Base-by-base conservation (phyloP, 139 green algal genomes). In the Tetratostichococcus sp. region DNA sequence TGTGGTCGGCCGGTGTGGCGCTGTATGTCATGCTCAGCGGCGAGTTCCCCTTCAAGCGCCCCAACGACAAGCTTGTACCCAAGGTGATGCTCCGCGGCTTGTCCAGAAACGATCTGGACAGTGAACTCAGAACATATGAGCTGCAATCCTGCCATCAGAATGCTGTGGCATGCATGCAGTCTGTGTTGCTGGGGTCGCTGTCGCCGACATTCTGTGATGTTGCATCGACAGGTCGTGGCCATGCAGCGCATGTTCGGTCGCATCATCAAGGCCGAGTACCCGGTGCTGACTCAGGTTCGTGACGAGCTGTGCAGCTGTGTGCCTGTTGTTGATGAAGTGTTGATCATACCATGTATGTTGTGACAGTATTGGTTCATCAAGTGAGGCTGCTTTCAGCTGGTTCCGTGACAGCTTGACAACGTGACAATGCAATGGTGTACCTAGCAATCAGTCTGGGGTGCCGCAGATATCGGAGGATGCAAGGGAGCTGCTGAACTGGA, bases 11-110 rank as follows among this genome's bases (percentile, higher is more conserved):
- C 21, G 86, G 87, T 23, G 92, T 97, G 32, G 90, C 89, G 74
- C 85, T 97, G 28, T 97, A 93, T 80, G 89, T 92, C n/a, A 96
- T 97, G 91, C 79, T 94, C 23, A 73, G 35, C 23, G 26, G 30
- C 23, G 25, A 25, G 35, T 62, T 62, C 50, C 50, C 50, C 14
- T 62, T 62, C 50, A 62, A 62, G 50, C 50, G 50, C 11, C 50
- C 50, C 19, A 4, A 17, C 50, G 50, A 62, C 50, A 62, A 62
- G 50, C 11, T 26, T 2, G 50, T 62, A 17, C 50, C 50, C 11
- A 62, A 62, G 50, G 50, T 26, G 50, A 26, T 8, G 14, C 17
- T n/a, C 11, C 50, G 19, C 50, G 50, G 14, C 19, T 62, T 25
- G 50, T 17, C 50, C 11, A 62, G 11, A 8, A 62, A 21, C 39